phyloP scores from a whole-genome alignment of 2,329 filamentous ascomycete genomes.

The Apiospora pterosperma region DNA sequence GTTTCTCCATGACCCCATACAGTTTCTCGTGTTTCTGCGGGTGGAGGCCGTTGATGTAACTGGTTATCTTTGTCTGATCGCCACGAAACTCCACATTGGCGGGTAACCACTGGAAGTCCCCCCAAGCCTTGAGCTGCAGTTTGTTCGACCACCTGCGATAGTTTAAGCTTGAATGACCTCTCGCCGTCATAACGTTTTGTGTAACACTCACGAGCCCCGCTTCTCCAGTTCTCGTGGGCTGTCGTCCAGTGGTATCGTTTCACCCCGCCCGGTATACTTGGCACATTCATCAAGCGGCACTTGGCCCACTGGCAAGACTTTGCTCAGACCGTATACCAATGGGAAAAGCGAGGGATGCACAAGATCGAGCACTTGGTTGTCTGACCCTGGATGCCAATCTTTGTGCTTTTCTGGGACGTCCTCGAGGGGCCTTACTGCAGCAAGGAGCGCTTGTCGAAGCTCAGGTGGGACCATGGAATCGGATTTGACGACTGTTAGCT shows the following conservation, averaged over 20 bases:
- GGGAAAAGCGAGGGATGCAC: conserved; percentile 60
- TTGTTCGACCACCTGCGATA: neutral
- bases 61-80: conserved; percentile 30
- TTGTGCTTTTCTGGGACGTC: conserved; percentile 36
- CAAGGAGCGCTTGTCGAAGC: conserved; percentile 29
- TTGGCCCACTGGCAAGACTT: neutral
- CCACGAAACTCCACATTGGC: conserved; percentile 29
- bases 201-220: neutral
- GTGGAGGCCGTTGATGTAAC: conserved; percentile 45
- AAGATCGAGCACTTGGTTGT: conserved; percentile 52
- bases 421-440: conserved; percentile 39
- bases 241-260: neutral
- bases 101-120: conserved; percentile 41
- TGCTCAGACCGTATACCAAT: conserved; percentile 40
- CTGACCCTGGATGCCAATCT: conserved; percentile 55
- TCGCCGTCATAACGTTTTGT: neutral
- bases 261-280: neutral
- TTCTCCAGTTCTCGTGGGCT: neutral
- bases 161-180: neutral
- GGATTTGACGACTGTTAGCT: conserved; percentile 45
- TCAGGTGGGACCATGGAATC: conserved; percentile 38
- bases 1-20: conserved; percentile 31
- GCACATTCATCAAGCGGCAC: neutral
- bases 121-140: neutral
- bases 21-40: conserved; percentile 28